Conservation (phyloP, 139 green algal genomes). For the Coccomyxa sp. region DNA sequence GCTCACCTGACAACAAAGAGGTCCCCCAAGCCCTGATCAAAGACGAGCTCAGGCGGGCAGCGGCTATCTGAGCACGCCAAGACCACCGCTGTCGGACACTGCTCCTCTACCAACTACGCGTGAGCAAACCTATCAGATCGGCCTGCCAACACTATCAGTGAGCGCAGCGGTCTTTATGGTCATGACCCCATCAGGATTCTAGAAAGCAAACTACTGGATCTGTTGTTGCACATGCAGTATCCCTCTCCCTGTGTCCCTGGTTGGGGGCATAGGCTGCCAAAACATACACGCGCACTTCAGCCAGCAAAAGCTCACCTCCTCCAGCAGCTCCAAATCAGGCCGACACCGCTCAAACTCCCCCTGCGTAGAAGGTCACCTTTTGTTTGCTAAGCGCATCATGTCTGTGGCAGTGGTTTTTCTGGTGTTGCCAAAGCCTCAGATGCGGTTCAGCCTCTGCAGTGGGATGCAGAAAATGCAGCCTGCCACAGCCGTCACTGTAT, state of each 20-base stretch:
- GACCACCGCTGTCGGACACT: slow-evolving; percentile 3
- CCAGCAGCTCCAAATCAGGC: neutral
- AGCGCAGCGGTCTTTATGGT: too few relatives aligned
- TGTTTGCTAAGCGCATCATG: neutral
- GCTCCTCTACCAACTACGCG: neutral
- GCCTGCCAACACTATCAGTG: too few relatives aligned
- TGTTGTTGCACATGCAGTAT: neutral
- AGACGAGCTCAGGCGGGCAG: slow-evolving; percentile 15
- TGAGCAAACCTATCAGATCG: too few relatives aligned
- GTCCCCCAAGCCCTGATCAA: slow-evolving; percentile 18
- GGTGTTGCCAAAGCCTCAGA: neutral
- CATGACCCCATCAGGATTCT: neutral
- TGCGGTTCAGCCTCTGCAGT: neutral
- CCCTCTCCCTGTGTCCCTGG: neutral
- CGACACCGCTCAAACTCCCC: neutral
- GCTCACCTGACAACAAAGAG: slow-evolving; percentile 3
- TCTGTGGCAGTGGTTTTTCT: neutral
- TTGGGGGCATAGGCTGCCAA: neutral
- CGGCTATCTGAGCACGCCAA: slow-evolving; percentile 17
- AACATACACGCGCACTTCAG: neutral
- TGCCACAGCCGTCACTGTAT: too few relatives aligned
- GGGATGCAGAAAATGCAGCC: neutral
- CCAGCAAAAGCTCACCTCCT: neutral
- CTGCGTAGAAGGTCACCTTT: neutral
- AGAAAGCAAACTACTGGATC: neutral